Percentiles rank a stretch among this genome's conserved stretches.
Evolutionary conservation across 2,329 filamentous ascomycete genomes (phyloP).

Genomic region (Pseudopithomyces maydicus): DNA sequence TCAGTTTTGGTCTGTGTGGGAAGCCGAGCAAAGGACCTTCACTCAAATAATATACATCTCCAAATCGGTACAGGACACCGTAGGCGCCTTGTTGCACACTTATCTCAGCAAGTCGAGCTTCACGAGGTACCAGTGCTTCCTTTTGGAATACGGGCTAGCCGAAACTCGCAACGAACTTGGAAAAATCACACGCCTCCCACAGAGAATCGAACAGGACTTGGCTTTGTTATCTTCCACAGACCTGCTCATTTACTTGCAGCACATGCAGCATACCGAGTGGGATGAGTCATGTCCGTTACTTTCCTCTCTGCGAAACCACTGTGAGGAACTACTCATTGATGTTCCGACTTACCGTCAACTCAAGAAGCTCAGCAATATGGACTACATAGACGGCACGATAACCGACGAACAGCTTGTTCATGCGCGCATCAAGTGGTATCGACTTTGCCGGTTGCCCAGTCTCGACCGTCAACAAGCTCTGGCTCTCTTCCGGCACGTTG

Average conservation of each 20-base stretch:
- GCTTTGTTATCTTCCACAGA: slow-evolving; percentile 40
- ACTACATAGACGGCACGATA: slow-evolving; percentile 36
- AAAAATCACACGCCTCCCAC: slow-evolving; percentile 23
- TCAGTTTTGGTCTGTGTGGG: slow-evolving; percentile 45
- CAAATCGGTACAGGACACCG: slow-evolving; percentile 39
- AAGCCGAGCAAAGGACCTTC: slow-evolving; percentile 34
- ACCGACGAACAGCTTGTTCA: slow-evolving; percentile 37
- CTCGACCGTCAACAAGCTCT: slow-evolving; percentile 31
- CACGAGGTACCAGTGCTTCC: slow-evolving; percentile 43
- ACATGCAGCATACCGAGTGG: slow-evolving; percentile 39
- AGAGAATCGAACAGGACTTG: slow-evolving; percentile 39
- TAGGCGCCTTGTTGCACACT: slow-evolving; percentile 36
- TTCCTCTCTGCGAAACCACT: slow-evolving; percentile 28
- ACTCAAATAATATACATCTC: slow-evolving; percentile 41
- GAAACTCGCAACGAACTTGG: slow-evolving; percentile 17
- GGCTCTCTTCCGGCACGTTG: slow-evolving; percentile 39
- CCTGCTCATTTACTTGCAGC: slow-evolving; percentile 39
- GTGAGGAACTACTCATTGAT: slow-evolving; percentile 41
- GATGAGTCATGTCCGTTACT: slow-evolving; percentile 37
- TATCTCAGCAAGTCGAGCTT: slow-evolving; percentile 41
- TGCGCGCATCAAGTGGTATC: slow-evolving; percentile 42
- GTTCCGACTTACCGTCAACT: slow-evolving; percentile 43
- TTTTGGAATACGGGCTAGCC: slow-evolving; percentile 33
- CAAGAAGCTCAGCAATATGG: slow-evolving; percentile 42
- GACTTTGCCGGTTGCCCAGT: slow-evolving; percentile 29